phyloP scores from a whole-genome alignment of 805 yeast genomes.

The Starmerella scarabaei region DNA sequence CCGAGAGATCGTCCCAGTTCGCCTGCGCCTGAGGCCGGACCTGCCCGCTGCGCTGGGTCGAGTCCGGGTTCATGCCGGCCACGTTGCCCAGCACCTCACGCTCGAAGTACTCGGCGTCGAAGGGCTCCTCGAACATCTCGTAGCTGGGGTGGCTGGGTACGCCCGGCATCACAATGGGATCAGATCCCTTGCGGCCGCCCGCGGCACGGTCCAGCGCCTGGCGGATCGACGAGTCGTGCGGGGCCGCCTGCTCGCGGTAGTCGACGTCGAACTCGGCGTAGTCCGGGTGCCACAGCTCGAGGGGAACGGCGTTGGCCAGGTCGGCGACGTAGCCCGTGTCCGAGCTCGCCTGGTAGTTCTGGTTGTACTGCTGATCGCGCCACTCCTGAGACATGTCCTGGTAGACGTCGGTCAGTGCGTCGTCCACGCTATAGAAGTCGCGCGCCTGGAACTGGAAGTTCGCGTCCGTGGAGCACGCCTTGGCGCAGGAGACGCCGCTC shows the following conservation, averaged over 20 bases:
- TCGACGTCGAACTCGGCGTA: neutral
- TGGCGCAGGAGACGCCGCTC: slow-evolving; percentile 4
- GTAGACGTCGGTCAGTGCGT: neutral
- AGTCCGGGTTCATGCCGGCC: slow-evolving; percentile 1
- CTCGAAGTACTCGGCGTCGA: neutral
- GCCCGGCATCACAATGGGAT: neutral
- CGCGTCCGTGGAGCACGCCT: slow-evolving; percentile 8
- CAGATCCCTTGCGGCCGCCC: neutral
- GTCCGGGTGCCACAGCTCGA: slow-evolving; percentile 7
- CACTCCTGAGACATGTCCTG: neutral
- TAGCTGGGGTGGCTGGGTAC: neutral
- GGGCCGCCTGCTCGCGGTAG: too few relatives aligned
- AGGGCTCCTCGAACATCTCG: neutral
- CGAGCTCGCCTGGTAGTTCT: neutral
- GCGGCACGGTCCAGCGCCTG: neutral
- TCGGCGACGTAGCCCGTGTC: neutral
- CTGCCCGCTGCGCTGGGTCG: too few relatives aligned
- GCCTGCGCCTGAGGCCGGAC: neutral
- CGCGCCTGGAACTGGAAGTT: slow-evolving; percentile 6
- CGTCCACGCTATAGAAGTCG: neutral
- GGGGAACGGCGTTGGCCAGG: slow-evolving; percentile 1
- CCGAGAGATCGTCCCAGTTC: neutral
- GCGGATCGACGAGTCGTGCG: neutral
- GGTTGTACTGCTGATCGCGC: neutral
- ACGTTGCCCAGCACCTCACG: neutral